Evolutionary conservation across 768 basidiomycete species (phyloP), one percentile per base, ranked within the genome.

Genomic region (Kwoniella dejecticola): DNA sequence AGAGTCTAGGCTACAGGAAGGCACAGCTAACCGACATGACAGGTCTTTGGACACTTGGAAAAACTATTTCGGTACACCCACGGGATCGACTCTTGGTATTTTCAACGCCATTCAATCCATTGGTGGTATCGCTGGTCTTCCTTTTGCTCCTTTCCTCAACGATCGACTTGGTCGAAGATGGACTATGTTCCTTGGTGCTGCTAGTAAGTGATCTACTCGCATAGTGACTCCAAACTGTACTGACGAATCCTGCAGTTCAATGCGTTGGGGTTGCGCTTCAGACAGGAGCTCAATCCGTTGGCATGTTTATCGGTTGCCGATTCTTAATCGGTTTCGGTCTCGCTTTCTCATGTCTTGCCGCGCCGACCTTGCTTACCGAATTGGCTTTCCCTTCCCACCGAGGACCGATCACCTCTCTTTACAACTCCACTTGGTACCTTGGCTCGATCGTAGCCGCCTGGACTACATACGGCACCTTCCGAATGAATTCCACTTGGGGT

Each of bases 371-470:
- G 80, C 86, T 92, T 56, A 88, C 89, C 49, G 91, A 93, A 79
- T 79, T 92, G n/a, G 83, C 90, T 0, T 91, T 91, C 77, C 91
- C 90, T 15, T 81, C 84, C 11, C 88, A 93, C 78, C 89, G 91
- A 67, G 88, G 86, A 13, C 86, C 86, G 31, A 79, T 93, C 60
- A 91, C 89, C 13, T 57, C 64, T 4, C 57, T 68, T 33, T 72
- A 72, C 64, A 89, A 90, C 77, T 82, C 86, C 0, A 83, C 82
- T 49, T 90, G 89, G 89, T 89, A 89, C 75, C 69, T 87, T 33
- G 89, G 89, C 10, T 86, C 86, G 62, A 86, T 88, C 60, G 53
- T 71, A 15, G 73, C 75, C 19, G 71, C 69, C 5, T 77, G 73
- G 73, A 31, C 68, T 13, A 71, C 71, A 3, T 72, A 66, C 60